Evolutionary conservation across 768 basidiomycete genomes (phyloP).

Genomic region (Podaxis sp.): DNA sequence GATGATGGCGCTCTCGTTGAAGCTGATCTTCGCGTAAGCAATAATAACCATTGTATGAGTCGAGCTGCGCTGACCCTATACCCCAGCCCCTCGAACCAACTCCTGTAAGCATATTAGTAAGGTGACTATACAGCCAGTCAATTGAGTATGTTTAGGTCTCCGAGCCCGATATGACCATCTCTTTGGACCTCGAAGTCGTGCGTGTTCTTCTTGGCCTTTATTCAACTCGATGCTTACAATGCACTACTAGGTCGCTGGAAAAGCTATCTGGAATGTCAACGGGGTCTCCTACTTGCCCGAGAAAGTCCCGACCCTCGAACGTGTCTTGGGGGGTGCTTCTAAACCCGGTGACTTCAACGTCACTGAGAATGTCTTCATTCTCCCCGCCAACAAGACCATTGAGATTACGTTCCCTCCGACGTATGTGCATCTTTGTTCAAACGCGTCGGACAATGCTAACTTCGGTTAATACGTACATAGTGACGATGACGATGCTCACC

Average conservation of each 20-base stretch:
- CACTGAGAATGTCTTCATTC: slow-evolving; percentile 27
- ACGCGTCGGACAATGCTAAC: not conserved
- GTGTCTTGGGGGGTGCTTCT: slow-evolving; percentile 26
- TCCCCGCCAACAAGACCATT: slow-evolving; percentile 25
- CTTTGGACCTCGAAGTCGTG: slow-evolving; percentile 31
- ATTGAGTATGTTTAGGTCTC: not conserved
- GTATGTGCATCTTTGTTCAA: not conserved
- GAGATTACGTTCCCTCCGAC: slow-evolving; percentile 27
- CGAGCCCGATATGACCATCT: slow-evolving; percentile 21
- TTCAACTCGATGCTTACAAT: slow-evolving; percentile 1
- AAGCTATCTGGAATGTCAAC: slow-evolving; percentile 32
- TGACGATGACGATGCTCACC: slow-evolving; percentile 21
- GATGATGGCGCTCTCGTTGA: slow-evolving; percentile 32
- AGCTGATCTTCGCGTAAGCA: slow-evolving; percentile 28
- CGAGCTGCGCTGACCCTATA: not conserved
- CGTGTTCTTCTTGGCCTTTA: slow-evolving; percentile 14
- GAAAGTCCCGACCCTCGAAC: slow-evolving; percentile 24
- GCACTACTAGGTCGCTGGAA: slow-evolving; percentile 16
- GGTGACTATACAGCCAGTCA: not conserved
- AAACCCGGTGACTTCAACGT: slow-evolving; percentile 22
- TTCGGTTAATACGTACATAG: not conserved
- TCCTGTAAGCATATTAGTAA: not conserved
- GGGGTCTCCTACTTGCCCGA: slow-evolving; percentile 26
- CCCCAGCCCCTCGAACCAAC: slow-evolving; percentile 24
- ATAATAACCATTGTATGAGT: not conserved